A percentile compares a stretch with the other conserved stretches of the same genome.
Evolutionary conservation across 2,329 filamentous ascomycete species (phyloP).

Genomic region (Penicillium sp.): DNA sequence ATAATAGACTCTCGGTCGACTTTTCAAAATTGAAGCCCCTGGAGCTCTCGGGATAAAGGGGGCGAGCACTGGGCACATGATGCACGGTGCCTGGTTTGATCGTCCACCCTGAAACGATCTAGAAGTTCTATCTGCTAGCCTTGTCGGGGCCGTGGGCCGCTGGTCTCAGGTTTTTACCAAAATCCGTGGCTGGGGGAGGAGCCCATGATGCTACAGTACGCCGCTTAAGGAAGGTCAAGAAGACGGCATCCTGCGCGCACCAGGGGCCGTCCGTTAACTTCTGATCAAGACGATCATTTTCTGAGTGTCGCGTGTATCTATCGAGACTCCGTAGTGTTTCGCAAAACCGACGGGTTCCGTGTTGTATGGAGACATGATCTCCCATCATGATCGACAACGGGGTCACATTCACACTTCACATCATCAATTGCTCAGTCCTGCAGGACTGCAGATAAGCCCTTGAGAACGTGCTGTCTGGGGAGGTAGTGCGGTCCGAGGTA

Average conservation of each 20-base stretch:
- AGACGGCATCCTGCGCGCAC: background rate
- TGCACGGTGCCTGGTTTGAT: slow-evolving; percentile 29
- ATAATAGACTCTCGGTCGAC: slow-evolving; percentile 13
- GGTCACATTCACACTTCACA: background rate
- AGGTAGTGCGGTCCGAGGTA: slow-evolving; percentile 7
- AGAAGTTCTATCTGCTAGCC: slow-evolving; percentile 23
- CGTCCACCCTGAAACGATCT: slow-evolving; percentile 34
- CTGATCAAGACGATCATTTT: slow-evolving; percentile 6
- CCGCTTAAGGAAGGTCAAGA: slow-evolving; percentile 1
- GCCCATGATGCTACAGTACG: slow-evolving; percentile 7
- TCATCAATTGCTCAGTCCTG: background rate
- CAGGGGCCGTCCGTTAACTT: background rate
- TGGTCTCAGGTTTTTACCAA: background rate
- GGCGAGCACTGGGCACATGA: slow-evolving; percentile 16
- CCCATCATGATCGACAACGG: slow-evolving; percentile 4
- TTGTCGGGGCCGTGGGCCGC: slow-evolving; percentile 11
- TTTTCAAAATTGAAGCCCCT: slow-evolving; percentile 14
- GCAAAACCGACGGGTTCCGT: slow-evolving; percentile 3
- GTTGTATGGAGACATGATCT: slow-evolving; percentile 6
- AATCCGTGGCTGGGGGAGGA: slow-evolving; percentile 1
- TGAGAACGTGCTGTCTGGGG: background rate
- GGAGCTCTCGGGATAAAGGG: background rate
- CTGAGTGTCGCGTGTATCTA: background rate
- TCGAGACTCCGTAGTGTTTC: background rate
- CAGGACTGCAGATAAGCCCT: background rate